Conservation (phyloP, 2,329 filamentous ascomycete genomes). For the Aaosphaeria pasadenensis region DNA sequence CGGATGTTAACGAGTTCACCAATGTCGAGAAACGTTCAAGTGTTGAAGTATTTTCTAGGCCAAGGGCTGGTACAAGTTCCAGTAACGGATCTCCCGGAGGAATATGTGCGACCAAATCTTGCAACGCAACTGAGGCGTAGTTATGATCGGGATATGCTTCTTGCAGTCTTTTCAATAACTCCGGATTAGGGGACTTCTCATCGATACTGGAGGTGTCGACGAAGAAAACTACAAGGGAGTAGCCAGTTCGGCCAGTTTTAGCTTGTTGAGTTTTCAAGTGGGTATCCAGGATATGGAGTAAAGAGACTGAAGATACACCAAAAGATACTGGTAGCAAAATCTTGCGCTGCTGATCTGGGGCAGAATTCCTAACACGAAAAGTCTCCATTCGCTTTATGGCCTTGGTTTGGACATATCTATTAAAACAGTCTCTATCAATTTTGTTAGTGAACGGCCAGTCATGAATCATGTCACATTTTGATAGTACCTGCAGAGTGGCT, state of each 20-base stretch:
- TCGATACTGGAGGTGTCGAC: slow-evolving; percentile 43
- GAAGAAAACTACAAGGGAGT: slow-evolving; percentile 59
- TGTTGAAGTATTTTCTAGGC: slow-evolving; percentile 1
- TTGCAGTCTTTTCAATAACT: slow-evolving; percentile 41
- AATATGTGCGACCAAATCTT: slow-evolving; percentile 46
- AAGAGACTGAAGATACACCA: slow-evolving; percentile 73
- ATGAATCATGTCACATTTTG: slow-evolving; percentile 14
- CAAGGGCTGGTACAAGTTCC: slow-evolving; percentile 11
- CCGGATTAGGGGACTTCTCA: slow-evolving; percentile 2
- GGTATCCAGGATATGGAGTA: slow-evolving; percentile 72
- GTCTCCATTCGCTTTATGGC: slow-evolving; percentile 72
- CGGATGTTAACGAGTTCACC: slow-evolving; percentile 63
- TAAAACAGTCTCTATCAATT: slow-evolving; percentile 66
- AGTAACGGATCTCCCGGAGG: slow-evolving; percentile 19
- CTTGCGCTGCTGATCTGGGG: slow-evolving; percentile 45
- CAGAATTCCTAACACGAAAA: slow-evolving; percentile 54
- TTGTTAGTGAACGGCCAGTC: neutral
- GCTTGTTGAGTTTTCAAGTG: slow-evolving; percentile 65
- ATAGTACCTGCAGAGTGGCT: slow-evolving; percentile 57
- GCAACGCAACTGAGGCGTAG: slow-evolving; percentile 63
- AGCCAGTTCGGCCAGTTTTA: slow-evolving; percentile 64
- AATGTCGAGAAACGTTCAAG: slow-evolving; percentile 47
- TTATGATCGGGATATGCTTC: slow-evolving; percentile 63
- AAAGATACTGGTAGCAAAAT: slow-evolving; percentile 80
- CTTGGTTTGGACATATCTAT: slow-evolving; percentile 74